These are phyloP conservation scores for Coemansia sp. DNA, from an alignment of 192 early-diverging fungal species.

Conservation along the genomic window DNA sequence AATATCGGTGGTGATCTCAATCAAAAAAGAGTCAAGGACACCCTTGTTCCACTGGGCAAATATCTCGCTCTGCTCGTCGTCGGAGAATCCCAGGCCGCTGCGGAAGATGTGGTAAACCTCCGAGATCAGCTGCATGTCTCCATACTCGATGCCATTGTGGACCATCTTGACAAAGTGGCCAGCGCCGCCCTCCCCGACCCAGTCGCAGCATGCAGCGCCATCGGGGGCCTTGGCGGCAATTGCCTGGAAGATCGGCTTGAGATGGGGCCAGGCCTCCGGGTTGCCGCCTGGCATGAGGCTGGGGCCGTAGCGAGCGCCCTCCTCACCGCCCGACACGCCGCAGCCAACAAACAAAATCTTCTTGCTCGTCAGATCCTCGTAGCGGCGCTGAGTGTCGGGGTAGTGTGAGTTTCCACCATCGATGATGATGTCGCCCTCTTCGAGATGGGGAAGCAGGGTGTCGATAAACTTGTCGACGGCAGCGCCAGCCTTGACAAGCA, in stretches of 20 bases:
- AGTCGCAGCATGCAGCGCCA: slow-evolving; percentile 93
- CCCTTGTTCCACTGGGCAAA: slow-evolving; percentile 97
- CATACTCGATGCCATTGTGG: slow-evolving; percentile 99
- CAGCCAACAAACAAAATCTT: slow-evolving; percentile 93
- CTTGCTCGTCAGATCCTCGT: slow-evolving; percentile 84
- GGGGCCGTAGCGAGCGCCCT: slow-evolving; percentile 96
- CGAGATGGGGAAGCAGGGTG: slow-evolving; percentile 82
- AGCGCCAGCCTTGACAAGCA: slow-evolving; percentile 94
- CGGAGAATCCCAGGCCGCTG: slow-evolving; percentile 72
- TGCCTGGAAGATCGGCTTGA: slow-evolving; percentile 96
- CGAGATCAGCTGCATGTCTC: slow-evolving; percentile 98
- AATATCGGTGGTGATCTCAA: slow-evolving; percentile 95
- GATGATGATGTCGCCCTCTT: slow-evolving; percentile 92
- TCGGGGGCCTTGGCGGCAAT: slow-evolving; percentile 84
- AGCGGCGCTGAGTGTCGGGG: slow-evolving; percentile 90
- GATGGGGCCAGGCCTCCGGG: slow-evolving; percentile 83
- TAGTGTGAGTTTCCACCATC: slow-evolving; percentile 99
- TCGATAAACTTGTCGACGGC: slow-evolving; percentile 96
- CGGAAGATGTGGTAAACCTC: slow-evolving; percentile 94
- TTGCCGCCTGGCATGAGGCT: slow-evolving; percentile 98
- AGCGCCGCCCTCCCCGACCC: slow-evolving; percentile 96
- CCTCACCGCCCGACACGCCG: slow-evolving; percentile 99
- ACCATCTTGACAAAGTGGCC: slow-evolving; percentile 99
- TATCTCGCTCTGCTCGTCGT: slow-evolving; percentile 87
- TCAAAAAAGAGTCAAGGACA: slow-evolving; percentile 94